A percentile compares a stretch with the other conserved stretches of the same genome.
These are phyloP conservation scores for Jatropha podagrica DNA, from an alignment of 441 rosid genomes.

Conservation along the genomic window DNA sequence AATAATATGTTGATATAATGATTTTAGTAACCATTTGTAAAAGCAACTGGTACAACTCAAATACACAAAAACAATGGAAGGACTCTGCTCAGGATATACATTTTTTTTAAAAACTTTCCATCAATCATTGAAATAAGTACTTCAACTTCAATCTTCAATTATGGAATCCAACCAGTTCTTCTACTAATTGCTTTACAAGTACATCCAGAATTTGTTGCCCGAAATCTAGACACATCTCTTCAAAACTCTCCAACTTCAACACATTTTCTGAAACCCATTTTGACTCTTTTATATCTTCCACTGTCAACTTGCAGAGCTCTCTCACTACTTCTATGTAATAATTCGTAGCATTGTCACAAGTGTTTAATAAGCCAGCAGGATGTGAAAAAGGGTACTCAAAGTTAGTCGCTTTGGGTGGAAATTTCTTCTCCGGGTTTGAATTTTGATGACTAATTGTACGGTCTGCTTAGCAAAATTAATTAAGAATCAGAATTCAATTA, in stretches of 20 bases:
- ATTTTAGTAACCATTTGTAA: too few relatives aligned
- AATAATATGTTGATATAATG: too few relatives aligned
- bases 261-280: constrained; percentile 40
- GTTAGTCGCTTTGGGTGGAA: constrained; percentile 18
- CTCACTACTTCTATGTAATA: constrained; percentile 34
- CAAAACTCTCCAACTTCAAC: constrained; percentile 35
- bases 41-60: too few relatives aligned
- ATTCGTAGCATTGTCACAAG: constrained; percentile 31
- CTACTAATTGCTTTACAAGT: constrained; percentile 46
- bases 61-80: too few relatives aligned
- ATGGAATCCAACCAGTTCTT: constrained; percentile 40
- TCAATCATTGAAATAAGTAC: neutral
- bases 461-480: constrained; percentile 17
- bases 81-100: neutral
- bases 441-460: constrained; percentile 4
- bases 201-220: constrained; percentile 56
- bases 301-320: constrained; percentile 43
- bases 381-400: neutral
- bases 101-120: neutral
- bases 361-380: constrained; percentile 7
- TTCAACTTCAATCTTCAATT: neutral
- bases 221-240: constrained; percentile 49
- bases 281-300: constrained; percentile 43
- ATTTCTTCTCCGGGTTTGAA: constrained; percentile 21
- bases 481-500: neutral